Evolutionary conservation across 129 eudicot species (phyloP), one percentile per base, ranked within the genome.

Genomic region (Chrysanthemum lavandulifolium): DNA sequence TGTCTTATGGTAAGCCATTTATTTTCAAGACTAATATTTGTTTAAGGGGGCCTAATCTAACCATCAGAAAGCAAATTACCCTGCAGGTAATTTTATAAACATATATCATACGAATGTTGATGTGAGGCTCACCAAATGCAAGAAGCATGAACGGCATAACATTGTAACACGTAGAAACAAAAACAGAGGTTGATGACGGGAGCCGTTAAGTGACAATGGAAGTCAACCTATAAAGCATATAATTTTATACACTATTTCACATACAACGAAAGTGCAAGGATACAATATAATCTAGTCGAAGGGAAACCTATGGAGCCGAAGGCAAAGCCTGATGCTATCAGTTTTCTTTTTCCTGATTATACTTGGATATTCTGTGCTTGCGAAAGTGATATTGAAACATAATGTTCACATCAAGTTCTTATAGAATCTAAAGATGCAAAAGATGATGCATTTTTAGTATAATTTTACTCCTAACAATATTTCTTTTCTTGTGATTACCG

Each of bases 1-100:
- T 51, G 16, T 72, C 69, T 67, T 56, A 83, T 48, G 80, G 91
- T 77, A 82, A 72, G 71, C 29, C 40, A 21, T 69, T 58, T 10
- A 5, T 49, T 68, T 10, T 60, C 49, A 23, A 65, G n/a, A 3
- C 36, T 27, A 51, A 40, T 50, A 8, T 36, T 33, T 14, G 65
- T 4, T 65, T 31, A 33, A 29, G 50, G 36, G 14, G 50, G 58
- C 73, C 56, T 65, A 19, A 59, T 48, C 45, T 76, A 52, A 77
- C 45, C 64, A 18, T 43, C 10, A 43, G 65, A 27, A 47, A 58
- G 33, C 47, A 65, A 19, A 75, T 58, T 68, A 51, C 40, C 59
- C 19, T 61, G 68, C 71, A 77, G 76, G 81, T 58, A 67, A 13
- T 10, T 50, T 62, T 27, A 9, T 73, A n/a, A 73, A 21, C 56